A percentile compares a stretch with the other conserved stretches of the same genome.
Evolutionary conservation across 2,329 filamentous ascomycete species (phyloP).

Genomic region (Tolypocladium pustulatum): DNA sequence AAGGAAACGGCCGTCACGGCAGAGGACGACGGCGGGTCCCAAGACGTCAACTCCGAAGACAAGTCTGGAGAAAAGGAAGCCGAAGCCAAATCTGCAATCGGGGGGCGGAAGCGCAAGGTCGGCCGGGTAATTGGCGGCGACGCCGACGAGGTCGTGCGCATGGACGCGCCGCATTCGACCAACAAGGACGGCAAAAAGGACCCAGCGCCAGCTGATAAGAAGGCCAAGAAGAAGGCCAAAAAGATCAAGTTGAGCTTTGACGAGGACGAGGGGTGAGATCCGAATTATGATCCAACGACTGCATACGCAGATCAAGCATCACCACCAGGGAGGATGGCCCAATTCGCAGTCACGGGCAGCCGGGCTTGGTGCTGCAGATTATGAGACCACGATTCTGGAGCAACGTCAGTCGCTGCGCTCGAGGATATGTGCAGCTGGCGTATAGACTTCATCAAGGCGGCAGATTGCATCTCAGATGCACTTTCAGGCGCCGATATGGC

Average conservation of each 20-base stretch:
- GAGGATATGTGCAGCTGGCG: background rate
- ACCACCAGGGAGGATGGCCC: background rate
- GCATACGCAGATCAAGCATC: background rate
- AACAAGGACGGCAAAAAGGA: conserved; percentile 6
- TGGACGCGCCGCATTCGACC: conserved; percentile 2
- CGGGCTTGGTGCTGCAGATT: background rate
- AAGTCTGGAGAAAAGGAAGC: conserved; percentile 12
- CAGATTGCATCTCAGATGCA: background rate
- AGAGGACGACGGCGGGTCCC: conserved; percentile 9
- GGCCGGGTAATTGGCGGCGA: conserved; percentile 24
- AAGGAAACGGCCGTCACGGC: conserved; percentile 12
- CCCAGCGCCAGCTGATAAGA: conserved; percentile 18
- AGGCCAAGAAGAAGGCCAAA: conserved; percentile 43
- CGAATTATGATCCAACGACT: background rate
- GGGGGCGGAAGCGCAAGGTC: conserved; percentile 43
- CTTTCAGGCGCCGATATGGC: background rate
- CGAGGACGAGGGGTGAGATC: conserved; percentile 40
- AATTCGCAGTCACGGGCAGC: background rate
- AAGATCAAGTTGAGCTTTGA: conserved; percentile 62
- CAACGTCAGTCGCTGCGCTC: background rate
- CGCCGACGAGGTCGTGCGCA: conserved; percentile 14
- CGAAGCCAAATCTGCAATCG: conserved; percentile 18
- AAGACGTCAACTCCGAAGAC: conserved; percentile 20
- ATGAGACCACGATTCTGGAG: background rate
- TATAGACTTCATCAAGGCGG: background rate